Base-by-base conservation (phyloP, 2,329 filamentous ascomycete genomes). In the Fusarium sp. region DNA sequence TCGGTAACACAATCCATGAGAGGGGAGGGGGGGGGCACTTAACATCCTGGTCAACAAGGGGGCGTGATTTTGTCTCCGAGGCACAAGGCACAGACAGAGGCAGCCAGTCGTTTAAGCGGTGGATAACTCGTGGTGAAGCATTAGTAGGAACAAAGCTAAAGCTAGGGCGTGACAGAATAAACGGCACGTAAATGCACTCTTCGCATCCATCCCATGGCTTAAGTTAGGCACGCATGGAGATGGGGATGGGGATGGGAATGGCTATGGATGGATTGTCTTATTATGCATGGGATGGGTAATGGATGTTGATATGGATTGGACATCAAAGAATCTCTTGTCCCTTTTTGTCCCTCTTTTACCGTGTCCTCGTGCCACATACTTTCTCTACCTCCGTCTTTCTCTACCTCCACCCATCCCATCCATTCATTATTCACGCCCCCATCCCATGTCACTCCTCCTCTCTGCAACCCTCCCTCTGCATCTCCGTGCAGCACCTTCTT, bases 291-390 rank as follows among this genome's bases (percentile, higher is more conserved):
- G 34, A 38, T 18, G 18, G 18, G 23, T 25, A 42, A 40, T 25
- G n/a, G 23, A n/a, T 16, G 14, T 14, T 56, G 54, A 33, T 55
- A 63, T 67, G 67, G 57, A 58, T 67, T 57, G 40, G 20, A 38
- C 10, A 56, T 54, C 7, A 23, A 44, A 16, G 23, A 46, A 8
- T 46, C n/a, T 33, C n/a, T 33, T 33, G n/a, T 51, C 53, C 25
- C 20, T 29, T 36, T 36, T 27, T 36, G 18, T 38, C 27, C 33
- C 23, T 20, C 23, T 25, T 29, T 27, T 31, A 13, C 14, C 14
- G 27, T 62, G 64, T 69, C 68, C 68, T 56, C 68, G 62, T 65
- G 68, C 58, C 44, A 51, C 56, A 18, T 8, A 29, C 27, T 29
- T 29, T 29, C 9, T 29, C 9, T 25, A 25, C 25, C 27, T 29